Base-by-base conservation (phyloP, 2,329 filamentous ascomycete species). In the Fusarium poae region DNA sequence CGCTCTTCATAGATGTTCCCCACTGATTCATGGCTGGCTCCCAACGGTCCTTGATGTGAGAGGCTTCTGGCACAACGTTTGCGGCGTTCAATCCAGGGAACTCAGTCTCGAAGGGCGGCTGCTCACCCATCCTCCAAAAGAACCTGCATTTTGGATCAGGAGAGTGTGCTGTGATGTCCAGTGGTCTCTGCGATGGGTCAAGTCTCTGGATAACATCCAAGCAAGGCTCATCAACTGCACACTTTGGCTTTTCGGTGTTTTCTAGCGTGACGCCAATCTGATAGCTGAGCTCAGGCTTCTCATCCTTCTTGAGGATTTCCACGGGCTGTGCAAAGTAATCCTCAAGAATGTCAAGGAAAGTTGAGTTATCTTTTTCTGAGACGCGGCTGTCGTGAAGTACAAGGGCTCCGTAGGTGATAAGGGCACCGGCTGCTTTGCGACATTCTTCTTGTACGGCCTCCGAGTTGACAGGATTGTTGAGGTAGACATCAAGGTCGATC, bases 101-200 rank as follows among this genome's bases (percentile, higher is more conserved):
- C 61, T 81, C 72, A 1, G 86, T 88, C 74, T 82, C 76, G 65
- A 86, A 87, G 0, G 86, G 86, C 25, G 85, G 83, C 53, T 68
- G 61, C 71, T 88, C 84, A 13, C 79, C 82, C 84, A 89, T 87
- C 64, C 84, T 79, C 87, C 87, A 89, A 76, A 89, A 89, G 80
- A 89, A 89, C 43, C 87, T 82, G 72, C 86, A 88, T 77, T 89
- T 89, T 39, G 87, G 87, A 59, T 89, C 87, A 0, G 87, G 87
- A 29, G 80, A 74, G 74, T 89, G 86, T 9, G 76, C 85, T n/a
- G 77, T 70, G 67, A 89, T 85, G 72, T 89, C 87, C 11, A 89
- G 81, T 5, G 87, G 87, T 39, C 87, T 79, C 80, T 89, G 85
- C 3, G 79, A 79, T 3, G 85, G 86, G 4, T 80, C 82, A 25